A percentile compares a stretch with the other conserved stretches of the same genome.
These are phyloP conservation scores for Fusarium armeniacum DNA, from an alignment of 2,329 filamentous ascomycete genomes.

Conservation along the genomic window DNA sequence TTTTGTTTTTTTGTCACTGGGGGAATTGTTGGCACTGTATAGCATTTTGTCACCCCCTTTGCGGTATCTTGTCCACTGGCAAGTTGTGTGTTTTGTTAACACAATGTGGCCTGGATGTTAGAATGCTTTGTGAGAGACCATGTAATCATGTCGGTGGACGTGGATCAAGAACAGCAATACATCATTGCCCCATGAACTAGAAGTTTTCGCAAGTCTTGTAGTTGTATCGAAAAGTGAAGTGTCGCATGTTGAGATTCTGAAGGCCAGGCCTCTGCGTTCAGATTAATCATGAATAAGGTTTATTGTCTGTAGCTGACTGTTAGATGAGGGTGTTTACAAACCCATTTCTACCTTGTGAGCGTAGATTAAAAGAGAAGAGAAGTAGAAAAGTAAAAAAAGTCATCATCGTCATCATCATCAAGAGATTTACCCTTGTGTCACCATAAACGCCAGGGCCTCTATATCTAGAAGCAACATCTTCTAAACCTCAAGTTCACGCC, in stretches of 20 bases:
- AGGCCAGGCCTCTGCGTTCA: slow-evolving; percentile 30
- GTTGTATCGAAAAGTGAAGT: slow-evolving; percentile 2
- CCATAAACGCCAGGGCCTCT: slow-evolving; percentile 48
- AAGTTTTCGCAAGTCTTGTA: slow-evolving; percentile 7
- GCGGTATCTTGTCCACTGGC: slow-evolving; percentile 5
- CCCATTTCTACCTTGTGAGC: slow-evolving; percentile 41
- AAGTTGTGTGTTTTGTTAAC: slow-evolving; percentile 3
- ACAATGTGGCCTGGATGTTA: not conserved
- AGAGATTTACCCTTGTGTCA: slow-evolving; percentile 21
- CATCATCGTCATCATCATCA: slow-evolving; percentile 12
- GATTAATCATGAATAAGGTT: slow-evolving; percentile 31
- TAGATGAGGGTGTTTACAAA: slow-evolving; percentile 27
- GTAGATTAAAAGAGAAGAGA: slow-evolving; percentile 22
- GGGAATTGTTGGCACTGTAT: slow-evolving; percentile 21
- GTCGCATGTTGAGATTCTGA: slow-evolving; percentile 2
- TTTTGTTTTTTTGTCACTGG: slow-evolving; percentile 22
- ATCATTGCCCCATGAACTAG: not conserved
- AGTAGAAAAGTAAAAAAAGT: slow-evolving; percentile 8
- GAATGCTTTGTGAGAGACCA: not conserved
- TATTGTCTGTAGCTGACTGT: slow-evolving; percentile 36
- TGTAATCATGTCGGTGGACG: not conserved
- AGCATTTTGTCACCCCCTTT: slow-evolving; percentile 23
- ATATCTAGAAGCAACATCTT: slow-evolving; percentile 50
- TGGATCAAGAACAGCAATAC: slow-evolving; percentile 6
- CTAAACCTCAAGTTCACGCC: slow-evolving; percentile 24